Percentiles rank a stretch among this genome's conserved stretches.
Evolutionary conservation across 23 red algal genomes (phyloP).

Genomic region (Porphyridium purpureum): DNA sequence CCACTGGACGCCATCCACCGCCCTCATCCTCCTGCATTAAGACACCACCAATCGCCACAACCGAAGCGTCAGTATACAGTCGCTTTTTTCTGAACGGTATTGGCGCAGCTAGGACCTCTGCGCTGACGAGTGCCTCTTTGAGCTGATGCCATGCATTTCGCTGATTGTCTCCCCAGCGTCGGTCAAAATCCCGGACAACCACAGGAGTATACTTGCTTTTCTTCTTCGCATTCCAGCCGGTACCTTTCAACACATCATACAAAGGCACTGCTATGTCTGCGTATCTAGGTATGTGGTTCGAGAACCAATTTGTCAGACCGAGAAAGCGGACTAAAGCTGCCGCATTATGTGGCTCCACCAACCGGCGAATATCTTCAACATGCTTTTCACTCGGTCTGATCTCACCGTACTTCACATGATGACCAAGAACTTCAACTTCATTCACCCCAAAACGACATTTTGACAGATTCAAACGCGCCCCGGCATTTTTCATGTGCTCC

Average conservation of each 20-base stretch:
- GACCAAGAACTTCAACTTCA: not conserved
- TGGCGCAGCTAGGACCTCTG: not conserved
- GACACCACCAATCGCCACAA: not conserved
- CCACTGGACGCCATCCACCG: not conserved
- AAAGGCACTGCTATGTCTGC: not conserved
- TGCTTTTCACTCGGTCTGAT: not conserved
- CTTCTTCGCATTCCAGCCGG: conserved; percentile 1
- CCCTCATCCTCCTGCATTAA: not conserved
- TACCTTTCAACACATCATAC: not conserved
- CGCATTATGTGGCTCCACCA: not conserved
- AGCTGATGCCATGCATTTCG: not conserved
- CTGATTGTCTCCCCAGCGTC: not conserved
- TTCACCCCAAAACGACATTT: not conserved
- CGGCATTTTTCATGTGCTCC: not conserved
- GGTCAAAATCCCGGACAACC: not conserved
- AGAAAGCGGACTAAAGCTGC: not conserved
- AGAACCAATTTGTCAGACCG: not conserved
- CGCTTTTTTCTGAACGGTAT: not conserved
- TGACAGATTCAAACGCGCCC: not conserved
- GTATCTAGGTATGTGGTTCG: not conserved
- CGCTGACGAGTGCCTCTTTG: not conserved
- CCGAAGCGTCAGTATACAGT: not conserved
- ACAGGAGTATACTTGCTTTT: not conserved
- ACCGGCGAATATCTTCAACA: not conserved
- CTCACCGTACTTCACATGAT: not conserved